Percentiles rank a stretch among this genome's conserved stretches.
phyloP scores from a whole-genome alignment of 768 basidiomycete species.

The Lactarius psammicola region DNA sequence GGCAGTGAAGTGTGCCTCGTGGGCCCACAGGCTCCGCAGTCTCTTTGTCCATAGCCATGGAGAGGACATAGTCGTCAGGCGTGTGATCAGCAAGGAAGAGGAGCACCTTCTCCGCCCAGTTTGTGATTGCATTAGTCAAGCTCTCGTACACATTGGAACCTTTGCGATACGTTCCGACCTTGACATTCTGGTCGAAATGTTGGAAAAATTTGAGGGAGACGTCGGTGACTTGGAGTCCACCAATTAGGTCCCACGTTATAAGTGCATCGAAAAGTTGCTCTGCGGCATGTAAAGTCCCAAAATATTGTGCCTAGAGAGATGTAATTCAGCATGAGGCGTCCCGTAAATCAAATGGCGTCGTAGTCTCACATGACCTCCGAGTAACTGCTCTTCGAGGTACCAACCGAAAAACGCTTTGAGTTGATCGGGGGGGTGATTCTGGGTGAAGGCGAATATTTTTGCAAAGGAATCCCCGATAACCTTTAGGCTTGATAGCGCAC shows the following conservation, averaged over 20 bases:
- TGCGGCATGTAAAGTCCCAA: conserved; percentile 10
- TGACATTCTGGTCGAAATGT: conserved; percentile 12
- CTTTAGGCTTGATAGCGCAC: conserved; percentile 18
- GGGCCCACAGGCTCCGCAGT: conserved; percentile 10
- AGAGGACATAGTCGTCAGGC: conserved; percentile 12
- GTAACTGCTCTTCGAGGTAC: conserved; percentile 13
- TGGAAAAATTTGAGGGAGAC: conserved; percentile 20
- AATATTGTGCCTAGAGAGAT: conserved; percentile 15
- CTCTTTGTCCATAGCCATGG: background rate
- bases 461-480: conserved; percentile 16
- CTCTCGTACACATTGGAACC: conserved; percentile 4
- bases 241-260: conserved; percentile 14
- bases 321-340: background rate
- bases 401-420: conserved; percentile 9
- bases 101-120: conserved; percentile 6
- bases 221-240: conserved; percentile 12
- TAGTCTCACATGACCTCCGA: conserved; percentile 15
- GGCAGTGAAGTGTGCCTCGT: conserved; percentile 1
- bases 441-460: conserved; percentile 9
- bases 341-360: background rate
- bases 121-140: conserved; percentile 7
- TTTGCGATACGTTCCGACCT: conserved; percentile 4
- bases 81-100: conserved; percentile 8
- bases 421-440: background rate
- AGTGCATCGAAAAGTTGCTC: conserved; percentile 17